Evolutionary conservation across 2,329 filamentous ascomycete genomes (phyloP), one percentile per base, ranked within the genome.

Genomic region (Epichloe glyceriae): DNA sequence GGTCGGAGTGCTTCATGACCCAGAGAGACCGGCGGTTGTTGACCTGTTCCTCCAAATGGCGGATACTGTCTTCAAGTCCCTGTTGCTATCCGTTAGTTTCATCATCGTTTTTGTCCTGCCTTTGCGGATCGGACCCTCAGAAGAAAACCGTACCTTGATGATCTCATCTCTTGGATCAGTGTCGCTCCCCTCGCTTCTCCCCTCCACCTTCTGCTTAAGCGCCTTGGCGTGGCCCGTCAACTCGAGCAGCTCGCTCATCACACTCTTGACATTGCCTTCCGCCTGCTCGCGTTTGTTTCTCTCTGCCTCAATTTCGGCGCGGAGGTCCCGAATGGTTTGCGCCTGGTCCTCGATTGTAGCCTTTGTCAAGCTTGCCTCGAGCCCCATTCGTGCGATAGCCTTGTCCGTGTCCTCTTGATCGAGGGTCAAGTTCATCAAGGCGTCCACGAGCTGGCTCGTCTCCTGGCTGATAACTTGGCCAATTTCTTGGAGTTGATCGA

Each of bases 331-430:
- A 38, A 70, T 58, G 15, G 55, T 60, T 26, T 66, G 62, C 7
- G 56, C 52, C 49, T 66, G 64, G 7, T 67, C 62, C 17, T 69
- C 65, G 2, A 58, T 57, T 19, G 57, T 55, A 3, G 66, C 67
- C 52, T 67, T 66, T 42, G 60, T 56, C 12, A 70, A 56, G 42
- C 66, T 70, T 14, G 63, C 61, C 48, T 68, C 66, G 50, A 70
- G 62, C 49, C 65, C 66, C 64, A 70, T 65, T 14, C 67, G 58
- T 2, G 66, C 63, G 41, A 68, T 62, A 7, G 65, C 63, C 58
- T 65, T 65, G 50, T 68, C 64, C 1, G 64, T 67, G 14, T 70
- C 66, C 52, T 69, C 62, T 39, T 65, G 61, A 51, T 70, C 67
- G 8, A 70, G 62, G 5, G 58, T 61, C 39, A 67, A 44, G 50